phyloP scores from a whole-genome alignment of 371 early-diverging fungal genomes.

The Mucor sp. region DNA sequence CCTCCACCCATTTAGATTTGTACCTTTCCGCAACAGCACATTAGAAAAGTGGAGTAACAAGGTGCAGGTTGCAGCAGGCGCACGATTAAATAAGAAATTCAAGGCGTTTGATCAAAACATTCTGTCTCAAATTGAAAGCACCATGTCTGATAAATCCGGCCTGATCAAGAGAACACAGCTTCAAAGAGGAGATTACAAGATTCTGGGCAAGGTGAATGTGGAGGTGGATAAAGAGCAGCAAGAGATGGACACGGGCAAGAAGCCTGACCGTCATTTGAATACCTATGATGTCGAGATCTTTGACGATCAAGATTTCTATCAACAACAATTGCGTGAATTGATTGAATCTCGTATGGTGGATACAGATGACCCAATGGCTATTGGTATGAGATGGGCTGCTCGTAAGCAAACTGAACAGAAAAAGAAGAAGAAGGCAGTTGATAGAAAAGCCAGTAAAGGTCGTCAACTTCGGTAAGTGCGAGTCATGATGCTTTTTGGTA shows the following conservation, averaged over 20 bases:
- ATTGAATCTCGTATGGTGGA: conserved; percentile 92
- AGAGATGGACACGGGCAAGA: conserved; percentile 24
- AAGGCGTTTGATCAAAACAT: conserved; percentile 91
- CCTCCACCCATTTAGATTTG: no score
- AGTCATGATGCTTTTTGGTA: no score
- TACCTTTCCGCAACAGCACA: conserved; percentile 78
- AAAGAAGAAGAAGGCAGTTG: conserved; percentile 72
- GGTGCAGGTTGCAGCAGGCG: conserved; percentile 76
- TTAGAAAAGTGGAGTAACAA: conserved; percentile 94
- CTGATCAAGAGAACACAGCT: conserved; percentile 86
- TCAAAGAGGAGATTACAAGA: conserved; percentile 69
- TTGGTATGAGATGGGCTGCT: conserved; percentile 85
- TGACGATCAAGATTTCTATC: conserved; percentile 96
- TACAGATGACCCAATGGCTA: conserved; percentile 78
- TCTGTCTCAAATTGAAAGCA: conserved; percentile 77
- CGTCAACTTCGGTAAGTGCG: conserved; percentile 70
- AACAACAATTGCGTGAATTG: conserved; percentile 87
- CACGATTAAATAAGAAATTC: conserved; percentile 83
- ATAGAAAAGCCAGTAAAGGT: conserved; percentile 91
- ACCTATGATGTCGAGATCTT: conserved; percentile 87
- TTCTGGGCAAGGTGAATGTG: conserved; percentile 52
- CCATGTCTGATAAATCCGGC: conserved; percentile 73
- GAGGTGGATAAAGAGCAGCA: conserved; percentile 16
- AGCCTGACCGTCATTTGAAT: conserved; percentile 66
- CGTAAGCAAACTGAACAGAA: conserved; percentile 70